Evolutionary conservation across 129 eudicot species (phyloP).

Genomic region (Pseudognaphalium luteoalbum): DNA sequence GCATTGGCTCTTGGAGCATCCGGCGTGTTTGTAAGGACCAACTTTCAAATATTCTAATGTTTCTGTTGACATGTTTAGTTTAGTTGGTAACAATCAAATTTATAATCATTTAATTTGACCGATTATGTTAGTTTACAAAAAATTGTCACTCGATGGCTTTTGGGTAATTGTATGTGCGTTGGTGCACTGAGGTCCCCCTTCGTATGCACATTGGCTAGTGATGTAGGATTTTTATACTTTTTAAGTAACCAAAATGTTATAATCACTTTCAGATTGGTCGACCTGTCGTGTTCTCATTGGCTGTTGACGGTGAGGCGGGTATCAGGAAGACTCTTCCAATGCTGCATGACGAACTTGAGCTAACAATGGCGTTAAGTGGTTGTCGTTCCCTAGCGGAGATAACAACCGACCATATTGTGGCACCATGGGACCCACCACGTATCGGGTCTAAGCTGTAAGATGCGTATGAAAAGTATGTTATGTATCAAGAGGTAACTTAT

Average conservation of each 20-base stretch:
- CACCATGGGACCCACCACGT: slow-evolving; percentile 71
- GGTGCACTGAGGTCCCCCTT: too few relatives aligned
- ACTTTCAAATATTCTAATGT: neutral
- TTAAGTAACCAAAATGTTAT: slow-evolving; percentile 1
- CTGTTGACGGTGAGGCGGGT: slow-evolving; percentile 90
- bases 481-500: slow-evolving; percentile 10
- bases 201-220: neutral
- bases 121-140: neutral
- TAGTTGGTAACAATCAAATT: neutral
- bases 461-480: slow-evolving; percentile 14
- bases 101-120: neutral
- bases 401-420: slow-evolving; percentile 54
- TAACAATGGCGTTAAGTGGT: slow-evolving; percentile 88
- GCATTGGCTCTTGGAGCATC: slow-evolving; percentile 90
- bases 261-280: slow-evolving; percentile 65
- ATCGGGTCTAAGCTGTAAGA: slow-evolving; percentile 46
- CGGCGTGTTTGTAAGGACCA: slow-evolving; percentile 70
- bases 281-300: slow-evolving; percentile 77
- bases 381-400: slow-evolving; percentile 81
- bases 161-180: neutral
- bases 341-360: slow-evolving; percentile 88
- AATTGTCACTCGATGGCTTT: neutral
- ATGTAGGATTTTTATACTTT: neutral
- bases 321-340: slow-evolving; percentile 77
- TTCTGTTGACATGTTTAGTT: neutral